These are phyloP conservation scores for Colletotrichum simmondsii DNA, from an alignment of 2,329 filamentous ascomycete species.

Conservation along the genomic window DNA sequence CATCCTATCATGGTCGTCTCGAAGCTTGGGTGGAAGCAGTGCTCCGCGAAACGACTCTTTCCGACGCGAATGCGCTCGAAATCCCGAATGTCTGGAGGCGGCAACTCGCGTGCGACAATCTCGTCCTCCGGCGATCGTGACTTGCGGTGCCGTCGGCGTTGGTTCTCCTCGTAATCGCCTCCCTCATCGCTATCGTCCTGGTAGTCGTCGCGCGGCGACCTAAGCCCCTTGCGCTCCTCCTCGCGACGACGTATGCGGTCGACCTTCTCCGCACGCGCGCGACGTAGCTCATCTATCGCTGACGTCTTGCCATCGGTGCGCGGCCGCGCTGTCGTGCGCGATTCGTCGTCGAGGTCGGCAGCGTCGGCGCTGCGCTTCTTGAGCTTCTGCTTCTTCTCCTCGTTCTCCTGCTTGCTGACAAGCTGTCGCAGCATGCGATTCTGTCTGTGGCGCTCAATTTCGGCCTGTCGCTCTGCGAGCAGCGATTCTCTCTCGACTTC, in stretches of 20 bases:
- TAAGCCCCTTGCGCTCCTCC: conserved; percentile 64
- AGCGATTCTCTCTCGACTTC: conserved; percentile 93
- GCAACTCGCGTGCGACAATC: conserved; percentile 74
- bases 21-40: conserved; percentile 94
- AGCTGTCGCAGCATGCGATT: conserved; percentile 84
- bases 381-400: conserved; percentile 68
- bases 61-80: conserved; percentile 87
- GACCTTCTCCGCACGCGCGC: conserved; percentile 72
- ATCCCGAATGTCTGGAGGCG: conserved; percentile 80
- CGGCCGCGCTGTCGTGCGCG: conserved; percentile 78
- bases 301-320: conserved; percentile 76
- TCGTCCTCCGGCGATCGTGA: conserved; percentile 70
- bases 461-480: conserved; percentile 85
- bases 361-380: conserved; percentile 83
- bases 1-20: conserved; percentile 84
- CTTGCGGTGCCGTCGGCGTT: conserved; percentile 60
- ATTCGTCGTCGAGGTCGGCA: conserved; percentile 81
- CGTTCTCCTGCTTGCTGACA: conserved; percentile 73
- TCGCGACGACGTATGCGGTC: conserved; percentile 72
- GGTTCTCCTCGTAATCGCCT: conserved; percentile 26
- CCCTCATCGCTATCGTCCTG: conserved; percentile 84
- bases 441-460: conserved; percentile 85
- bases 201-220: conserved; percentile 64
- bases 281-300: conserved; percentile 77
- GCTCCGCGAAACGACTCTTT: conserved; percentile 85